phyloP scores from a whole-genome alignment of 306 rosid species.

The Erythrophleum fordii region DNA sequence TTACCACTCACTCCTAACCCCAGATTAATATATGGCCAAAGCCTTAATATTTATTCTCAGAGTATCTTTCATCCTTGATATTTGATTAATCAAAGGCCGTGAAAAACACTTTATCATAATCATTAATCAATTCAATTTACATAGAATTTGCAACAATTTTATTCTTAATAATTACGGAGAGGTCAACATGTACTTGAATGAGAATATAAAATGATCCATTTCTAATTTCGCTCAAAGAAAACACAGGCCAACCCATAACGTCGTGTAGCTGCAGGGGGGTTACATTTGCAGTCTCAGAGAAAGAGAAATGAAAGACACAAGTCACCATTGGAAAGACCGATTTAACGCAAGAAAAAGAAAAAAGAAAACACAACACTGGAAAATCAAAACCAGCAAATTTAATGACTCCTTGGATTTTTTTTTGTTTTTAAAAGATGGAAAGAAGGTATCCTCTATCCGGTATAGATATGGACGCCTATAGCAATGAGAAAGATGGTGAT shows the following conservation, averaged over 20 bases:
- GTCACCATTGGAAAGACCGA: neutral
- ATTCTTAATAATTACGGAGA: neutral
- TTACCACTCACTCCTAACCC: too few relatives aligned
- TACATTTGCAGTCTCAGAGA: neutral
- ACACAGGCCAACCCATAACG: neutral
- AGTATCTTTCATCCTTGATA: too few relatives aligned
- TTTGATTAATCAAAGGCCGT: too few relatives aligned
- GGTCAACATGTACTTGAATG: neutral
- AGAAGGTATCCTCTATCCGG: slow-evolving; percentile 40
- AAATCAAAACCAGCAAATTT: neutral
- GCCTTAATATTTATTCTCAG: too few relatives aligned
- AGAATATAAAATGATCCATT: neutral
- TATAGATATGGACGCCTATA: slow-evolving; percentile 63
- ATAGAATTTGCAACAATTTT: neutral
- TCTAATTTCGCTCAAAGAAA: neutral
- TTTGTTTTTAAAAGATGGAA: neutral
- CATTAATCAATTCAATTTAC: too few relatives aligned
- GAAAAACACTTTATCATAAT: too few relatives aligned
- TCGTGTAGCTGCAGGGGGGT: too few relatives aligned
- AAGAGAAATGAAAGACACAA: neutral
- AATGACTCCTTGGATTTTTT: neutral
- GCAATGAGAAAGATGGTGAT: slow-evolving; percentile 68
- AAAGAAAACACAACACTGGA: neutral
- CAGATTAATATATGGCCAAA: too few relatives aligned
- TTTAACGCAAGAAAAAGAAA: neutral